These are phyloP conservation scores for Chlamydomonas sphaeroides DNA, from an alignment of 139 green algal species.

Conservation along the genomic window DNA sequence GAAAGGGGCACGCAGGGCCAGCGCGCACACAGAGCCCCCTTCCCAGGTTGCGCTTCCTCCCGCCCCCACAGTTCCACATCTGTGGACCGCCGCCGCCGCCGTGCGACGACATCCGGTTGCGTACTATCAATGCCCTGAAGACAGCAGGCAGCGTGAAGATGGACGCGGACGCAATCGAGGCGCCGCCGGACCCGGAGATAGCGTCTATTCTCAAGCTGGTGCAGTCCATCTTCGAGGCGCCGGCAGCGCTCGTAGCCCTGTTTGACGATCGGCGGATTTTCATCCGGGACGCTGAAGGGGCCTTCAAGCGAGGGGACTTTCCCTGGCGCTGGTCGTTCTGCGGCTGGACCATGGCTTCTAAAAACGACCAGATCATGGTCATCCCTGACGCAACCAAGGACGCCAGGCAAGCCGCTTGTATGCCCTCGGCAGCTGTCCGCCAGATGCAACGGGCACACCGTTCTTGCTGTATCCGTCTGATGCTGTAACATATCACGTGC, in stretches of 20 bases:
- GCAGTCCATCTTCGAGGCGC: slow-evolving; percentile 45
- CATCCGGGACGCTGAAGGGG: slow-evolving; percentile 36
- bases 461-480: not conserved
- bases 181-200: slow-evolving; percentile 49
- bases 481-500: too few species aligned
- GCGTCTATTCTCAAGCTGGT: slow-evolving; percentile 50
- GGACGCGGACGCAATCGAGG: slow-evolving; percentile 31
- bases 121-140: slow-evolving; percentile 30
- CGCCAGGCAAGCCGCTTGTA: slow-evolving; percentile 27
- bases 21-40: too few species aligned
- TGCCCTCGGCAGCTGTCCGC: not conserved
- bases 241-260: slow-evolving; percentile 38
- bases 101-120: slow-evolving; percentile 42
- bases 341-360: slow-evolving; percentile 74
- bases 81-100: slow-evolving; percentile 38
- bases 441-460: not conserved
- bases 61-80: slow-evolving; percentile 18
- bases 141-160: not conserved
- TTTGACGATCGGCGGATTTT: slow-evolving; percentile 56
- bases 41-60: too few species aligned
- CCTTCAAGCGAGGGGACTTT: slow-evolving; percentile 51
- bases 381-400: slow-evolving; percentile 74
- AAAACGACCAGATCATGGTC: slow-evolving; percentile 69
- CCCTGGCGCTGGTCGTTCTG: slow-evolving; percentile 69
- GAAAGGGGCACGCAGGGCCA: too few species aligned